A percentile compares a stretch with the other conserved stretches of the same genome.
These are phyloP conservation scores for Castanospermum australe DNA, from an alignment of 306 rosid genomes.

Conservation along the genomic window DNA sequence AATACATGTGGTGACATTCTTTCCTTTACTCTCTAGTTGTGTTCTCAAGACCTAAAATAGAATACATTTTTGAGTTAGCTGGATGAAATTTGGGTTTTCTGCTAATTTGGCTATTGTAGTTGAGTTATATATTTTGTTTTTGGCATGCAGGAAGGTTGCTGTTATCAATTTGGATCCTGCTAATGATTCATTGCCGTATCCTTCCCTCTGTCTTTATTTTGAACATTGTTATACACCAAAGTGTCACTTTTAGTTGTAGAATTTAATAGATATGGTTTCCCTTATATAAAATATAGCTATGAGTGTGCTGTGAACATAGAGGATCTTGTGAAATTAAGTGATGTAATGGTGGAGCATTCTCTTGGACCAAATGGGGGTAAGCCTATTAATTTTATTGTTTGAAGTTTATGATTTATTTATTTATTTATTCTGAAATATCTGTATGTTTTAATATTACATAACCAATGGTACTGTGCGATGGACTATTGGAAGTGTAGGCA, in stretches of 20 bases:
- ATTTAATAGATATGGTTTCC: conserved; percentile 34
- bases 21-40: neutral
- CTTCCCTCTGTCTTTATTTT: conserved; percentile 23
- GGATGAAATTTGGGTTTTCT: conserved; percentile 13
- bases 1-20: neutral
- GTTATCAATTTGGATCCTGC: conserved; percentile 94
- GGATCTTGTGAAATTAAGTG: conserved; percentile 79
- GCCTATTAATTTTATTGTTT: neutral
- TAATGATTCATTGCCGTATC: conserved; percentile 92
- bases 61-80: neutral
- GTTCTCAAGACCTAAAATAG: neutral
- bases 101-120: neutral
- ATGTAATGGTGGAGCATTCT: conserved; percentile 81
- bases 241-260: conserved; percentile 2
- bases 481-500: neutral
- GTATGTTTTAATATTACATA: neutral
- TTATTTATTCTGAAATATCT: neutral
- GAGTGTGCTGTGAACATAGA: conserved; percentile 83
- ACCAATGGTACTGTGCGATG: neutral
- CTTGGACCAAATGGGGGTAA: conserved; percentile 97
- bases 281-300: conserved; percentile 52
- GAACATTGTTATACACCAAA: neutral
- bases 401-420: neutral
- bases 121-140: conserved; percentile 1
- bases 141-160: conserved; percentile 78